Base-by-base conservation (phyloP, 2,329 filamentous ascomycete species). In the Fusarium tuaranense region DNA sequence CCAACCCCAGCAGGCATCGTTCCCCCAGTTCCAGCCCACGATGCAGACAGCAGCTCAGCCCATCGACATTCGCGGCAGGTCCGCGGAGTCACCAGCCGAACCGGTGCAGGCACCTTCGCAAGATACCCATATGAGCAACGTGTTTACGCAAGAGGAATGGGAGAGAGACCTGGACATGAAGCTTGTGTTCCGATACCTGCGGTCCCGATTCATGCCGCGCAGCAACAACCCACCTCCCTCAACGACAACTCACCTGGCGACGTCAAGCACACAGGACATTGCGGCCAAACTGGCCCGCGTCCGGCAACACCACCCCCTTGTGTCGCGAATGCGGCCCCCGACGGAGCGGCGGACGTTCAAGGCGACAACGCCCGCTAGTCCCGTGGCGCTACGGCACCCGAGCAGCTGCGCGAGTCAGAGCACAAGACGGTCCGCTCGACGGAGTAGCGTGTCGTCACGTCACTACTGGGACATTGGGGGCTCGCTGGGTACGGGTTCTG, bases 391-490 rank as follows among this genome's bases (percentile, higher is more conserved):
- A 72, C 86, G 84, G 81, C 87, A 88, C 73, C 82, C 84, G 82
- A 84, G 91, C 68, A 97, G 94, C 82, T 97, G 95, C 82, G 95
- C 94, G 5, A 97, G 94, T 80, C 94, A 97, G 83, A 97, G 94
- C 82, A 94, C 94, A 9, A 92, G 93, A 81, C 91, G 92, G 76
- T 94, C 91, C 38, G 92, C 90, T 44, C 87, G 88, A 78, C 87
- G 89, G 63, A 94, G 91, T 77, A 92, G 90, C 74, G 89, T 91
- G 38, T 95, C 93, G 53, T 94, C 92, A 55, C 87, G 95, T 63
- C 94, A 97, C 81, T 98, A 97, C 82, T 98, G 95, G 95, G 95
- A 98, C 81, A 90, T 98, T 74, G 94, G 94, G 30, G 93, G 91
- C 7, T 95, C 92, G 77, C 89, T 95, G 27, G 94, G 93, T 2